A percentile compares a stretch with the other conserved stretches of the same genome.
These are phyloP conservation scores for Ochetophila trinervis DNA, from an alignment of 306 rosid genomes.

Conservation along the genomic window DNA sequence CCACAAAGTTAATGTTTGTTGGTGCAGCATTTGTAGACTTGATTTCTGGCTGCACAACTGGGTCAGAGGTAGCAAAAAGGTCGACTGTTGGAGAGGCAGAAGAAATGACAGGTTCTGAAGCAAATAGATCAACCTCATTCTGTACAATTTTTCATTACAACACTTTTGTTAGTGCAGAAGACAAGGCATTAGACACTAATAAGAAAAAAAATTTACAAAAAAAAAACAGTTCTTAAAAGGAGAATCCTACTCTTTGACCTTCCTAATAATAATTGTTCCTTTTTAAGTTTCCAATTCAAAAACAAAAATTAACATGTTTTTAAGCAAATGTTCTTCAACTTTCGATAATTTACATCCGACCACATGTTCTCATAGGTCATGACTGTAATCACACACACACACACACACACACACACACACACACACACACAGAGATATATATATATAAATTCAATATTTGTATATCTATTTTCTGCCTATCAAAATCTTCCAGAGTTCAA, in stretches of 20 bases:
- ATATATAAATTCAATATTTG: too few relatives aligned
- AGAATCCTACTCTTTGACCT: background rate
- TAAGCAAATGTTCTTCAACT: too few relatives aligned
- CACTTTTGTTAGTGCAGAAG: constrained; percentile 8
- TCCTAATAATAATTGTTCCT: too few relatives aligned
- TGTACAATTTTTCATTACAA: constrained; percentile 29
- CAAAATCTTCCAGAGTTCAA: too few relatives aligned
- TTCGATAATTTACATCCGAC: too few relatives aligned
- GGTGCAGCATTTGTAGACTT: constrained; percentile 47
- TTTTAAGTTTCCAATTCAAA: too few relatives aligned
- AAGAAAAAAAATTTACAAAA: background rate
- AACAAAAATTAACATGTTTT: too few relatives aligned
- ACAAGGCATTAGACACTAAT: background rate
- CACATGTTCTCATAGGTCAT: too few relatives aligned
- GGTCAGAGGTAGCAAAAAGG: constrained; percentile 62
- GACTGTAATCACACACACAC: too few relatives aligned
- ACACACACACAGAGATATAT: too few relatives aligned
- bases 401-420: too few relatives aligned
- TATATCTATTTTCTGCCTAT: too few relatives aligned
- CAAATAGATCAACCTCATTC: constrained; percentile 75
- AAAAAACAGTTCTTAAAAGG: background rate
- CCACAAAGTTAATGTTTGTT: constrained; percentile 42
- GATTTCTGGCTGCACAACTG: constrained; percentile 53
- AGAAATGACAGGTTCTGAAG: constrained; percentile 57
- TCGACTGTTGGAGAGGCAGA: constrained; percentile 60